Conservation (phyloP, 2,329 filamentous ascomycete genomes). For the Meredithiella fracta region DNA sequence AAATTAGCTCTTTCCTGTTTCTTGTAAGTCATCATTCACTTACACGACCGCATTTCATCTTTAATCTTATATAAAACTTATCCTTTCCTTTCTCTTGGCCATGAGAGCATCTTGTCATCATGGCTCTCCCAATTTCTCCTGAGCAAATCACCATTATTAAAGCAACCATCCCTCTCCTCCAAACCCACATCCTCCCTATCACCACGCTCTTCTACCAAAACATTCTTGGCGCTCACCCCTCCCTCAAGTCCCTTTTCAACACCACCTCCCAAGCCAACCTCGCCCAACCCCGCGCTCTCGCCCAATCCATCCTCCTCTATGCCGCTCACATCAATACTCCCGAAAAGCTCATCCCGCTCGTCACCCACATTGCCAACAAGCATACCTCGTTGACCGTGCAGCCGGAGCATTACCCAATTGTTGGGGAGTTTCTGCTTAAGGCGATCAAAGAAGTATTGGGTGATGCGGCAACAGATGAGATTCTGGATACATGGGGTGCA, state of each 20-base stretch:
- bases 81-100: neutral
- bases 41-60: neutral
- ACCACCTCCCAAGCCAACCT: neutral
- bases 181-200: neutral
- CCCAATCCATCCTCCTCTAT: constrained; percentile 1
- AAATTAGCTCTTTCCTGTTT: no score
- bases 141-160: neutral
- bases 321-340: neutral
- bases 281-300: neutral
- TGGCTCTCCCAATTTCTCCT: neutral
- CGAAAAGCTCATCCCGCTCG: neutral
- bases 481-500: neutral
- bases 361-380: neutral
- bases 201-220: neutral
- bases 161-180: neutral
- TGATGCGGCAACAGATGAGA: neutral
- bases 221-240: neutral
- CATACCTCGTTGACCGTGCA: neutral
- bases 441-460: neutral
- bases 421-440: neutral
- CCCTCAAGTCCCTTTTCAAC: neutral
- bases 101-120: neutral
- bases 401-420: neutral
- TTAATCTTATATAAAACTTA: neutral
- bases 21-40: no score